Base-by-base conservation (phyloP, 169 alveolate species). In the Plasmodium gallinaceum region DNA sequence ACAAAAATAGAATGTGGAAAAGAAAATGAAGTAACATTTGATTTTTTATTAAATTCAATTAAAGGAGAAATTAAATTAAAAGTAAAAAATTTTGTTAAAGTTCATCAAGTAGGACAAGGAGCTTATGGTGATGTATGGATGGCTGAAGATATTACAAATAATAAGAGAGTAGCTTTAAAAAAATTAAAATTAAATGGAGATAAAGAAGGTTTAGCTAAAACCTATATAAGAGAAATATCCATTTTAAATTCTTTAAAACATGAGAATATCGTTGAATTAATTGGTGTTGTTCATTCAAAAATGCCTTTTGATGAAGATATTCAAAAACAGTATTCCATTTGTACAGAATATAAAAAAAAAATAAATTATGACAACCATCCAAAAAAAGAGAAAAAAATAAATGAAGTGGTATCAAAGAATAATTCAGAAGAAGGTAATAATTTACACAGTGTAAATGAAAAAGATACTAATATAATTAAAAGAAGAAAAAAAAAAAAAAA, bases 111-210 rank as follows among this genome's bases (percentile, higher is more conserved):
- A 6, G 98, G 98, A 8, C 98, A 96, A 68, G 98, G 98, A 46
- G 97, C 98, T 14, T 96, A 95, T 78, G 98, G 98, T 26, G 98
- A 96, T 68, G 98, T 96, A 26, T 96, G 98, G 98, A 93, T 96
- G 89, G 98, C 97, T 0, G 97, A 95, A 22, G 98, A 96, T 48
- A 88, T 96, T 22, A 91, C 72, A 64, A 85, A 89, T 71, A 91
- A 93, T 65, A 87, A 76, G 46, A 94, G 96, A 18, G 98, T 96
- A 16, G 98, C 98, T 4, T 80, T 96, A 65, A 96, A 96, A 70
- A 95, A 95, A 88, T 88, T 96, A 68, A 96, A 95, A 62, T 51
- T 95, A 80, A 95, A 93, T 61, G 98, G 95, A 78, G 95, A 92
- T 64, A 80, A 97, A 72, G 98, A 96, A 48, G 98, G 98, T 1